A percentile compares a stretch with the other conserved stretches of the same genome.
Evolutionary conservation across 371 early-diverging fungal genomes (phyloP).

Genomic region (Scutellospora calospora): DNA sequence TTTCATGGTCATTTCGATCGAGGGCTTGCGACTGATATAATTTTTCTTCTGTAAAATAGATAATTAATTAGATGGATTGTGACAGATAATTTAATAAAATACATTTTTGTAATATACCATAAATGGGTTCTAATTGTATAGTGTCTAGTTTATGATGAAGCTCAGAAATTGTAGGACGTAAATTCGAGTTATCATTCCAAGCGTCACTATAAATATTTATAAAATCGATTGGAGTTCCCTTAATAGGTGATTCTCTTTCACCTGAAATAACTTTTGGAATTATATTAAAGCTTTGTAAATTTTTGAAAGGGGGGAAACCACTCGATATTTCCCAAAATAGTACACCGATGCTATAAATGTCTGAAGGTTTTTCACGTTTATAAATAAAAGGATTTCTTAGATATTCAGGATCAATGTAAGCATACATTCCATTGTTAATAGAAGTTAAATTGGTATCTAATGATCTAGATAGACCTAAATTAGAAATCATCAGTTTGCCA

Average conservation of each 20-base stretch:
- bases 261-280: background rate
- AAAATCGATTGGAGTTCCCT: slow-evolving; percentile 16
- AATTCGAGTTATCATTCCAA: background rate
- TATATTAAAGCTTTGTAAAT: background rate
- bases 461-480: slow-evolving; percentile 5
- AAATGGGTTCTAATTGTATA: too few relatives aligned
- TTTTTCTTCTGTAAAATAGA: too few relatives aligned
- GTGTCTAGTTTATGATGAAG: background rate
- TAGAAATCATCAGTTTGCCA: slow-evolving; percentile 28
- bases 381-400: background rate
- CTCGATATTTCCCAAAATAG: slow-evolving; percentile 33
- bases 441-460: slow-evolving; percentile 3
- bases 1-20: too few relatives aligned
- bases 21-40: too few relatives aligned
- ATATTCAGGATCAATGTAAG: slow-evolving; percentile 21
- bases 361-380: slow-evolving; percentile 5
- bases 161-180: slow-evolving; percentile 6
- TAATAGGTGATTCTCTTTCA: background rate
- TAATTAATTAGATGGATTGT: too few relatives aligned
- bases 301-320: background rate
- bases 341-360: slow-evolving; percentile 36
- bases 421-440: background rate
- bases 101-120: too few relatives aligned
- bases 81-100: too few relatives aligned
- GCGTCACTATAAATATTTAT: background rate